Evolutionary conservation across 805 yeast species (phyloP), one percentile per base, ranked within the genome.

Genomic region (Candida montana): DNA sequence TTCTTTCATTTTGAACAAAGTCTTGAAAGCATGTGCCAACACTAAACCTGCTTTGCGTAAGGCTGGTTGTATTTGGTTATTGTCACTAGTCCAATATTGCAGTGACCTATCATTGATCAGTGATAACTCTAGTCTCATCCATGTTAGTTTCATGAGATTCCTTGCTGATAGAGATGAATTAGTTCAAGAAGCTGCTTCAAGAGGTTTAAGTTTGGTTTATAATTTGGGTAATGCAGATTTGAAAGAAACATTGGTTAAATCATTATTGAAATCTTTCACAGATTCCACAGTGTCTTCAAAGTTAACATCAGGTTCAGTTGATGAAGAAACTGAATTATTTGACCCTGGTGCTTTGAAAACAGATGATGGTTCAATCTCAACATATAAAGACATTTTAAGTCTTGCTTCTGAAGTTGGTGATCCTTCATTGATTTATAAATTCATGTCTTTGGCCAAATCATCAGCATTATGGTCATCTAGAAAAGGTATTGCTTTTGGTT

Each of bases 321-420:
- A 81, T 11, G 77, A 70, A 13, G 96, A 88, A 1, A 89, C 97
- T 0, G 77, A 88, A 56, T 64, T 91, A 11, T 91, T 91, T 58
- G 95, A 87, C 33, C 81, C 85, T 2, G 96, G 95, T 30, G 71
- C 77, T 5, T 63, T 91, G 51, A 82, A 75, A 37, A 86, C 96
- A 0, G 83, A 81, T 35, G 93, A 85, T 47, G 89, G 91, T 1
- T 84, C 95, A 0, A 79, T 91, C 4, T 84, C 95, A 0, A 90
- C 98, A 0, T 91, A 91, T 59, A 86, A 83, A 53, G 99, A 91
- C 61, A 86, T 91, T 24, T 68, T 91, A 52, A 85, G 70, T 52
- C 68, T 91, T 37, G 97, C 99, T 0, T 79, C 93, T 1, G 99
- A 91, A 57, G 95, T 89, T 9, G 98, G 98, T 23, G 96, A 91